These are phyloP conservation scores for Candida berthetii DNA, from an alignment of 805 yeast genomes.

Conservation along the genomic window DNA sequence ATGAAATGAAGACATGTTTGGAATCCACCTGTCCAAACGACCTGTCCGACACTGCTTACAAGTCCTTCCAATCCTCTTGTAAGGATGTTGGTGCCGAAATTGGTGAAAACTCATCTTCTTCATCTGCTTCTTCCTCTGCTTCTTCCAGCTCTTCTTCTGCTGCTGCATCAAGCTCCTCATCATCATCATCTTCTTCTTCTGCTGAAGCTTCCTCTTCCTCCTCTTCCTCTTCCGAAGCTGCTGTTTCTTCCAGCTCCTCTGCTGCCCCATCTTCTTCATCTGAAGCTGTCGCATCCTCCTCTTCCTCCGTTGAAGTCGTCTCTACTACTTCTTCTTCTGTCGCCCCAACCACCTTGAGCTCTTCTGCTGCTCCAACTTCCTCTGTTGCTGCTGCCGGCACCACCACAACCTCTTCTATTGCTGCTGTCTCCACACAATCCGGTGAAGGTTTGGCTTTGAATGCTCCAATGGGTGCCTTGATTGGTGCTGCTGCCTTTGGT, in stretches of 20 bases:
- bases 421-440: slow-evolving; percentile 15
- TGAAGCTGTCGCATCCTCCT: slow-evolving; percentile 15
- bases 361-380: slow-evolving; percentile 15
- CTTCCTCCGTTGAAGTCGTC: slow-evolving; percentile 14
- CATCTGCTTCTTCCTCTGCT: slow-evolving; percentile 28
- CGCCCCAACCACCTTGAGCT: neutral
- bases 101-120: slow-evolving; percentile 19
- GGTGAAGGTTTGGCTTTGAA: slow-evolving; percentile 26
- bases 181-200: slow-evolving; percentile 21
- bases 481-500: slow-evolving; percentile 28
- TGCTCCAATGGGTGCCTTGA: slow-evolving; percentile 33
- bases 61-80: slow-evolving; percentile 53
- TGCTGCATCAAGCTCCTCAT: slow-evolving; percentile 21
- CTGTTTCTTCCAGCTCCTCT: slow-evolving; percentile 18
- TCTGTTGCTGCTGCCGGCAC: slow-evolving; percentile 16
- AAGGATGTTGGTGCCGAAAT: slow-evolving; percentile 34
- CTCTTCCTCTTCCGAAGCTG: slow-evolving; percentile 18
- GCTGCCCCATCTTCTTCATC: slow-evolving; percentile 18
- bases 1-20: slow-evolving; percentile 56
- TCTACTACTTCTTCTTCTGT: slow-evolving; percentile 5
- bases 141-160: slow-evolving; percentile 26
- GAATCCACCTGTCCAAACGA: slow-evolving; percentile 63
- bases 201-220: slow-evolving; percentile 22
- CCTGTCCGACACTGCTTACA: slow-evolving; percentile 48
- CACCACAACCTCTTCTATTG: slow-evolving; percentile 15